Evolutionary conservation across 441 rosid species (phyloP).

Genomic region (Isatis lusitanica): DNA sequence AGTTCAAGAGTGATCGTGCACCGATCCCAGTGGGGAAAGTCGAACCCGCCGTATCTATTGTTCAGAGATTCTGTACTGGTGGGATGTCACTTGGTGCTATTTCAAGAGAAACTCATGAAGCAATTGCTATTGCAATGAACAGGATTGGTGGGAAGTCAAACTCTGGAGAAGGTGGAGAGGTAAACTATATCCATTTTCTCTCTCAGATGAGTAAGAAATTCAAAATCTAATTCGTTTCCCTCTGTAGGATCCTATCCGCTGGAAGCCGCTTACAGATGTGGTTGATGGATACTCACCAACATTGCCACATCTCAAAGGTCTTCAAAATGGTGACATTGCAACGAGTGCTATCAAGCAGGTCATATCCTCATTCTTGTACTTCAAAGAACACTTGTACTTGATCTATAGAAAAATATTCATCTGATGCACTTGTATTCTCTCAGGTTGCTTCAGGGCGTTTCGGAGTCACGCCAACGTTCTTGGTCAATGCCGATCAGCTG

Average conservation of each 20-base stretch:
- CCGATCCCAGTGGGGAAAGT: slow-evolving; percentile 94
- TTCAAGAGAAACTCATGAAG: slow-evolving; percentile 99
- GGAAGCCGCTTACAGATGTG: slow-evolving; percentile 92
- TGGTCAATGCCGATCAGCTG: slow-evolving; percentile 92
- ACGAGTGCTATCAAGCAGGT: slow-evolving; percentile 99
- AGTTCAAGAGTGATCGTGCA: slow-evolving; percentile 86
- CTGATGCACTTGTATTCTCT: slow-evolving; percentile 26
- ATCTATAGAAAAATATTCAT: background rate
- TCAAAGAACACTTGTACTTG: background rate
- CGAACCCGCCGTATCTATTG: slow-evolving; percentile 88
- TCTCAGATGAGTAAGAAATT: background rate
- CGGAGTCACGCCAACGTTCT: slow-evolving; percentile 97
- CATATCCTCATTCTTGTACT: slow-evolving; percentile 26
- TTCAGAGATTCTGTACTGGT: slow-evolving; percentile 94
- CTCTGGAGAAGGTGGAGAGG: slow-evolving; percentile 99
- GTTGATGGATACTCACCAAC: slow-evolving; percentile 98
- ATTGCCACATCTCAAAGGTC: slow-evolving; percentile 98
- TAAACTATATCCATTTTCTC: slow-evolving; percentile 33
- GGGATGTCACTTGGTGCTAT: slow-evolving; percentile 99
- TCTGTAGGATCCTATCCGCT: slow-evolving; percentile 90
- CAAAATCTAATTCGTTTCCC: background rate
- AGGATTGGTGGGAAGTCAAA: slow-evolving; percentile 95
- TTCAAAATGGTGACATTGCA: slow-evolving; percentile 98
- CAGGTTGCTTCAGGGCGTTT: slow-evolving; percentile 99
- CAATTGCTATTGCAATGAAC: slow-evolving; percentile 98